These are phyloP conservation scores for Phaffia rhodozyma DNA, from an alignment of 1,284 basidiomycete species.

Conservation along the genomic window DNA sequence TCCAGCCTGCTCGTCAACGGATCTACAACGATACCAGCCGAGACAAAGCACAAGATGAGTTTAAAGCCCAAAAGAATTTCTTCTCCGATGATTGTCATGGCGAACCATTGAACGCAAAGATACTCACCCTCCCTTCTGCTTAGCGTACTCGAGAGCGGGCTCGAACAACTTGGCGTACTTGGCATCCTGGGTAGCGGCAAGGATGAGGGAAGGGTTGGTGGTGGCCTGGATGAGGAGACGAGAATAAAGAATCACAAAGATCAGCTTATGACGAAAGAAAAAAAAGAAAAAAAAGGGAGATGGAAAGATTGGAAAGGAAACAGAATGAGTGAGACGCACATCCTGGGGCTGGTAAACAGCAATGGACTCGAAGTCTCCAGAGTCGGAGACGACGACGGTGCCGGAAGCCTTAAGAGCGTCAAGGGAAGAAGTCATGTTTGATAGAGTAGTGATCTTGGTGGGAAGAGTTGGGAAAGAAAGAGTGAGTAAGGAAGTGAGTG, in stretches of 20 bases:
- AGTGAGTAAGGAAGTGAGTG: background rate
- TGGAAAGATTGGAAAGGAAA: background rate
- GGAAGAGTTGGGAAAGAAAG: background rate
- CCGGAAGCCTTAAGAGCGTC: conserved; percentile 79
- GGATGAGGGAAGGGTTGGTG: conserved; percentile 76
- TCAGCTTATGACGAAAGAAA: background rate
- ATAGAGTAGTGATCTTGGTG: conserved; percentile 16
- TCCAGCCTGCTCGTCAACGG: conserved; percentile 50
- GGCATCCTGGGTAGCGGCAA: conserved; percentile 84
- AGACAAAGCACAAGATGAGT: background rate
- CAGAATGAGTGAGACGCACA: conserved; percentile 9
- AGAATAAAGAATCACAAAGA: background rate
- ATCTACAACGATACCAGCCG: background rate
- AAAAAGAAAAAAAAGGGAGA: conserved; percentile 24
- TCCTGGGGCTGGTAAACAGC: conserved; percentile 86
- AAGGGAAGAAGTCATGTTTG: conserved; percentile 71
- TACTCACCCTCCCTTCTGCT: conserved; percentile 55
- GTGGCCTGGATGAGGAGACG: conserved; percentile 49
- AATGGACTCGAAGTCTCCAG: conserved; percentile 55
- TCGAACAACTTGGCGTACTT: conserved; percentile 66
- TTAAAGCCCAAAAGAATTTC: background rate
- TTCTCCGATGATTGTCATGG: background rate
- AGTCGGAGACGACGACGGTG: conserved; percentile 89
- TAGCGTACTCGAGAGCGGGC: conserved; percentile 66
- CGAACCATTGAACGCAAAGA: background rate